Evolutionary conservation across 2,329 filamentous ascomycete species (phyloP), one percentile per base, ranked within the genome.

Genomic region (Pseudogymnoascus sp.): DNA sequence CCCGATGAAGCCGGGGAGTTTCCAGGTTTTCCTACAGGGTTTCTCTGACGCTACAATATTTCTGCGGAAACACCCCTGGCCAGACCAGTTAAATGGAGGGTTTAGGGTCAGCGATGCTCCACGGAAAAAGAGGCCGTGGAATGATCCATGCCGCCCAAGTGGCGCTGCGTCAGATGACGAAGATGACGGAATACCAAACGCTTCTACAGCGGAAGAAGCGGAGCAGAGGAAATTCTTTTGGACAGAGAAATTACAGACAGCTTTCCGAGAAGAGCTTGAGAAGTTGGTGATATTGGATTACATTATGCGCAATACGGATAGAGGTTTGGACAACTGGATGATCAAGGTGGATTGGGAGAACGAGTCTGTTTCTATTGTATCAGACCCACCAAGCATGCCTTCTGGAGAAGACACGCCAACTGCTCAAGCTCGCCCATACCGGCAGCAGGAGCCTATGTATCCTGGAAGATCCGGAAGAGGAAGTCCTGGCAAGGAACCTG

Each of bases 281-380:
- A 97, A 97, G 75, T 81, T 99, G 6, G 96, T 99, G 21, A 96
- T 99, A 70, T 76, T 99, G 67, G 95, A 99, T 76, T 99, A 99
- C 74, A 96, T 99, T 66, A 99, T 99, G 95, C 86, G 95, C 63
- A 99, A 99, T 72, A 99, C 95, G 1, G 95, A 99, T 74, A 85
- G 95, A 76, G 95, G 95, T 1, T 80, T 97, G 63, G 95, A 99
- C 74, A 99, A 99, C 70, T 99, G 95, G 95, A 99, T 99, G 95
- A 92, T 99, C 72, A 95, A 91, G 75, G 90, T 99, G 33, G 93
- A 99, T 74, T 91, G 87, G 82, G 84, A 91, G 69, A 87, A 84
- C 2, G 86, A 95, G 71, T 84, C 89, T 70, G 93, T 95, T 11
- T 91, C 89, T 6, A 91, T 99, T 67, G 88, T 89, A 14, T 91